Evolutionary conservation across 495 filamentous ascomycete genomes (phyloP).

Genomic region (Cairneyella variabilis): DNA sequence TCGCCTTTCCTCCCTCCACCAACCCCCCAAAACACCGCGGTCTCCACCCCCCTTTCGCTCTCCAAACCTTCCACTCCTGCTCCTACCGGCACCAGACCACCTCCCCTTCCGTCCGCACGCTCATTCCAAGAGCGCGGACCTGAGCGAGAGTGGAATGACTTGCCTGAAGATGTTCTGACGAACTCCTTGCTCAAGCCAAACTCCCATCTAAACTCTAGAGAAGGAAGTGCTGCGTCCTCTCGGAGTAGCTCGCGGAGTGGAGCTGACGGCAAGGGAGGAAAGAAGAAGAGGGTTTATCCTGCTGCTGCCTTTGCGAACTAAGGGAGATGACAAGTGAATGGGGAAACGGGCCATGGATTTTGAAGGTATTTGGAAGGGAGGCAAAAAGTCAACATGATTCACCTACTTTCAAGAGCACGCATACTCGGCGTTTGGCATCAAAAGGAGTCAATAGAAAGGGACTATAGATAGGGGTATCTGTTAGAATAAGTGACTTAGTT

Average conservation of each 20-base stretch:
- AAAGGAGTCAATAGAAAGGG: no score
- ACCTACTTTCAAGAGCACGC: no score
- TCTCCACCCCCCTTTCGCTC: background rate
- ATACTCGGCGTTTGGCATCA: no score
- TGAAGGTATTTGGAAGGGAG: no score
- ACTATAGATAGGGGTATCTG: no score
- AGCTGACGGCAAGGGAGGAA: conserved; percentile 37
- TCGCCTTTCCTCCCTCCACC: background rate
- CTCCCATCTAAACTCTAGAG: background rate
- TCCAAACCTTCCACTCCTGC: background rate
- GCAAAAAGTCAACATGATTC: background rate
- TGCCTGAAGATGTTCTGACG: conserved; percentile 44
- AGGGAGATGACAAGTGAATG: background rate
- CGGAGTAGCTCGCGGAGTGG: conserved; percentile 45
- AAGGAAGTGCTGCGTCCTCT: conserved; percentile 29
- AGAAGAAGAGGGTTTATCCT: conserved; percentile 49
- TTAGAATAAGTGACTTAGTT: no score
- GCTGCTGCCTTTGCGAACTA: conserved; percentile 40
- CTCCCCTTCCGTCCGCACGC: background rate
- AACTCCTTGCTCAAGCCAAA: conserved; percentile 14
- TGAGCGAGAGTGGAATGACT: conserved; percentile 54
- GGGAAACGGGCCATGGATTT: background rate
- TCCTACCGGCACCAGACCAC: conserved; percentile 1
- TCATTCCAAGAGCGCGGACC: conserved; percentile 51
- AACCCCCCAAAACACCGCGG: background rate